Percentiles rank a stretch among this genome's conserved stretches.
Conservation (phyloP, 2,329 filamentous ascomycete species). For the Penicillium sp. region DNA sequence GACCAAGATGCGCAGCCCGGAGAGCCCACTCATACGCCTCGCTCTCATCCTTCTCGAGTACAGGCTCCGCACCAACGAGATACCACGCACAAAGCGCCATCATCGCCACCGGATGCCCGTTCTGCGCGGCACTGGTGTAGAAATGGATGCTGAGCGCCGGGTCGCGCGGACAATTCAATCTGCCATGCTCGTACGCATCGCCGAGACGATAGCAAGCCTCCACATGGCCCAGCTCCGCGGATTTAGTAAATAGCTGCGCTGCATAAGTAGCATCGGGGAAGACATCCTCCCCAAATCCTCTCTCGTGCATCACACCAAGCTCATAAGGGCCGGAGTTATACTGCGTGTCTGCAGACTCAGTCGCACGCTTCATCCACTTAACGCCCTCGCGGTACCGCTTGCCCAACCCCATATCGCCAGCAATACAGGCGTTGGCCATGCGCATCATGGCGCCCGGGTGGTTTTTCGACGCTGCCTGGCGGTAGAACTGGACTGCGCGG, state of each 20-base stretch:
- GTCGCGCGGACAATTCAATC: conserved; percentile 81
- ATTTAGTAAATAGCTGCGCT: conserved; percentile 89
- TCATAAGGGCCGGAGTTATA: conserved; percentile 94
- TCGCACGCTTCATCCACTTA: conserved; percentile 93
- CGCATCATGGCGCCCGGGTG: conserved; percentile 94
- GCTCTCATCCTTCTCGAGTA: conserved; percentile 90
- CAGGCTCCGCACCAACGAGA: conserved; percentile 87
- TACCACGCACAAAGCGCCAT: conserved; percentile 99
- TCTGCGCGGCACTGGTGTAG: conserved; percentile 88
- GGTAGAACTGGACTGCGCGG: conserved; percentile 92
- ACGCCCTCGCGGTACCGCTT: conserved; percentile 86
- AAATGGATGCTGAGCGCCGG: conserved; percentile 94
- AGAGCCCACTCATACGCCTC: conserved; percentile 97
- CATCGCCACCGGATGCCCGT: conserved; percentile 83
- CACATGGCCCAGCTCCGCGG: conserved; percentile 84
- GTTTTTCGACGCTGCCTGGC: conserved; percentile 85
- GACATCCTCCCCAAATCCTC: conserved; percentile 89
- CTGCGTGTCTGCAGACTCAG: conserved; percentile 83
- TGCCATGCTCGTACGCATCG: conserved; percentile 95
- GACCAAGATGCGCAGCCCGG: conserved; percentile 73
- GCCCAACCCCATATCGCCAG: conserved; percentile 79
- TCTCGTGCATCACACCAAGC: conserved; percentile 82
- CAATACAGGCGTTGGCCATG: conserved; percentile 84
- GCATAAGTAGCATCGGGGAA: conserved; percentile 90
- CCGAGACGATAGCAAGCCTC: conserved; percentile 86